These are phyloP conservation scores for Amanita phalloides DNA, from an alignment of 768 basidiomycete genomes.

Conservation along the genomic window DNA sequence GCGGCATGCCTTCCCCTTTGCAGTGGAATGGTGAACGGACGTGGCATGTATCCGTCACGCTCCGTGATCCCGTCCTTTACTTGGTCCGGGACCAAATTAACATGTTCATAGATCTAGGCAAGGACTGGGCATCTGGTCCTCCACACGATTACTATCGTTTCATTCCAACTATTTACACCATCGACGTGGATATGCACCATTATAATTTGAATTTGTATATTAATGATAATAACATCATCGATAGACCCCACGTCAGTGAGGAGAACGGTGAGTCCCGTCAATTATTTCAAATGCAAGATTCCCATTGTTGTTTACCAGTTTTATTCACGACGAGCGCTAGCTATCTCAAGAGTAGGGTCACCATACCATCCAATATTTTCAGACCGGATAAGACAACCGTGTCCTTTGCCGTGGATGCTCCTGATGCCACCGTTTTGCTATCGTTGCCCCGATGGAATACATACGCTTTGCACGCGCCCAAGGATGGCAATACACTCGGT, in stretches of 20 bases:
- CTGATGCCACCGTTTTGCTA: constrained; percentile 47
- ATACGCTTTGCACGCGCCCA: constrained; percentile 54
- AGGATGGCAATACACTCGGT: constrained; percentile 51
- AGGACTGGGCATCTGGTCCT: constrained; percentile 84
- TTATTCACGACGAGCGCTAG: constrained; percentile 58
- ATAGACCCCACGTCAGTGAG: constrained; percentile 70
- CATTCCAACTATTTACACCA: constrained; percentile 67
- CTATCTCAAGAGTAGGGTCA: constrained; percentile 34
- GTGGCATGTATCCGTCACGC: constrained; percentile 68
- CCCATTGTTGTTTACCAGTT: constrained; percentile 34
- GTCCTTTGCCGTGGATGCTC: constrained; percentile 50
- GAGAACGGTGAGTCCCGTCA: constrained; percentile 56
- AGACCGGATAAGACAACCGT: constrained; percentile 60
- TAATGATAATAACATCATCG: constrained; percentile 96
- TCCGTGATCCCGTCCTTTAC: constrained; percentile 65
- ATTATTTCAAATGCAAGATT: not conserved
- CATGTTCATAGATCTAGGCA: constrained; percentile 86
- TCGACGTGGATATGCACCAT: constrained; percentile 64
- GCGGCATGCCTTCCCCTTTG: constrained; percentile 71
- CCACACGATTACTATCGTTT: constrained; percentile 74
- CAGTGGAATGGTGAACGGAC: constrained; percentile 72
- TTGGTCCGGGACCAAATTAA: constrained; percentile 90
- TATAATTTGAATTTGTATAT: constrained; percentile 74
- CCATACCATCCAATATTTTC: constrained; percentile 63
- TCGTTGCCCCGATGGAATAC: constrained; percentile 88